Conservation (phyloP, 352 stramenopile genomes). For the Phytophthora citricola region DNA sequence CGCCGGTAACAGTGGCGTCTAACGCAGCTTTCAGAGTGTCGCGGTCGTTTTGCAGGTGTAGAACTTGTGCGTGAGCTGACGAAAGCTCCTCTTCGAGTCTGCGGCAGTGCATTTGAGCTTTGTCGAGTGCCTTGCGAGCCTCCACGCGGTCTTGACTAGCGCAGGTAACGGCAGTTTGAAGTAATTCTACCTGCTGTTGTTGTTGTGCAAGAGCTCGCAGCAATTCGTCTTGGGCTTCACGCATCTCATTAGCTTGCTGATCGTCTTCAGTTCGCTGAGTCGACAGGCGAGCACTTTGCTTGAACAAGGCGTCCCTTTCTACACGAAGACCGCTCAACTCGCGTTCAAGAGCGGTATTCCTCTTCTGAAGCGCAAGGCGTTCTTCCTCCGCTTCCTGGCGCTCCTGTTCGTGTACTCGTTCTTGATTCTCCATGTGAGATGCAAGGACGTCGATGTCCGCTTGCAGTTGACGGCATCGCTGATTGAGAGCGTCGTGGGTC, state of each 20-base stretch:
- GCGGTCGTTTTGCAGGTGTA: conserved; percentile 56
- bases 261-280: conserved; percentile 36
- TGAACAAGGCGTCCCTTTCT: conserved; percentile 56
- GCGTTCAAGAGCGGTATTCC: conserved; percentile 33
- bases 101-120: conserved; percentile 55
- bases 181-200: conserved; percentile 45
- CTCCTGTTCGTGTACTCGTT: conserved; percentile 33
- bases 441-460: conserved; percentile 66
- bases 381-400: conserved; percentile 32
- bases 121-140: conserved; percentile 48
- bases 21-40: conserved; percentile 46
- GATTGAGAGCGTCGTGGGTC: conserved; percentile 14
- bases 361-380: conserved; percentile 18
- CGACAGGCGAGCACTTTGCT: conserved; percentile 33
- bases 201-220: conserved; percentile 50
- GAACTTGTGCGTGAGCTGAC: conserved; percentile 42
- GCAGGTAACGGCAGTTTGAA: conserved; percentile 30
- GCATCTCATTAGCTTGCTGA: conserved; percentile 22
- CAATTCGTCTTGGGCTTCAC: conserved; percentile 62
- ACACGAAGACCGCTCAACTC: conserved; percentile 48
- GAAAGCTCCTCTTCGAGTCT: conserved; percentile 62
- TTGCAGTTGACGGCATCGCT: conserved; percentile 51
- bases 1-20: conserved; percentile 23
- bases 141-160: conserved; percentile 40
- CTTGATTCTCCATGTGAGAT: conserved; percentile 57